Percentiles rank a stretch among this genome's conserved stretches.
phyloP scores from a whole-genome alignment of 352 stramenopile genomes.

The Phytophthora palmivora region DNA sequence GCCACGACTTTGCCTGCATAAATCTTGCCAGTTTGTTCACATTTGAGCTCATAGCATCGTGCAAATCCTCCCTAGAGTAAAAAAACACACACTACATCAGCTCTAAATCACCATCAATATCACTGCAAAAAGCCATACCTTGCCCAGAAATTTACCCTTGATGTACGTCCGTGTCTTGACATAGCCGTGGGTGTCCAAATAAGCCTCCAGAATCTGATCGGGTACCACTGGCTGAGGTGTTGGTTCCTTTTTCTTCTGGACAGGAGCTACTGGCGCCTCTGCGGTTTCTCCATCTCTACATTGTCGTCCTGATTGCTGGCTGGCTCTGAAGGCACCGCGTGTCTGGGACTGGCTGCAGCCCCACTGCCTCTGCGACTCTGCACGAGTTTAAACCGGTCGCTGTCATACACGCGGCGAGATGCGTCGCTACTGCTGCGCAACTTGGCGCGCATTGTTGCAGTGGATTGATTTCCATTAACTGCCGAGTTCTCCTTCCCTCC shows the following conservation, averaged over 20 bases:
- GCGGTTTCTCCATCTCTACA: constrained; percentile 16
- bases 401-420: constrained; percentile 35
- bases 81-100: constrained; percentile 11
- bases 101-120: background rate
- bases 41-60: constrained; percentile 96
- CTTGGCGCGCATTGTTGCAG: constrained; percentile 14
- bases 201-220: constrained; percentile 73
- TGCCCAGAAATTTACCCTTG: constrained; percentile 95
- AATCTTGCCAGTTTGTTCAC: constrained; percentile 91
- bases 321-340: background rate
- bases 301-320: constrained; percentile 22
- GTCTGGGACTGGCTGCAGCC: constrained; percentile 6
- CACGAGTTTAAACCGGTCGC: constrained; percentile 46
- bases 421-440: constrained; percentile 28
- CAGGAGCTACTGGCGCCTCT: constrained; percentile 4
- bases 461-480: background rate
- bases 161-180: constrained; percentile 84
- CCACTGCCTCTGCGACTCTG: constrained; percentile 40
- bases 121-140: constrained; percentile 49
- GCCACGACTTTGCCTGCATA: constrained; percentile 99
- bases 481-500: constrained; percentile 39
- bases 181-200: constrained; percentile 57
- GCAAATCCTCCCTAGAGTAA: constrained; percentile 94
- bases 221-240: constrained; percentile 50
- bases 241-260: constrained; percentile 43